A percentile compares a stretch with the other conserved stretches of the same genome.
phyloP scores from a whole-genome alignment of 2,329 filamentous ascomycete species.

The Penicillium olsonii region DNA sequence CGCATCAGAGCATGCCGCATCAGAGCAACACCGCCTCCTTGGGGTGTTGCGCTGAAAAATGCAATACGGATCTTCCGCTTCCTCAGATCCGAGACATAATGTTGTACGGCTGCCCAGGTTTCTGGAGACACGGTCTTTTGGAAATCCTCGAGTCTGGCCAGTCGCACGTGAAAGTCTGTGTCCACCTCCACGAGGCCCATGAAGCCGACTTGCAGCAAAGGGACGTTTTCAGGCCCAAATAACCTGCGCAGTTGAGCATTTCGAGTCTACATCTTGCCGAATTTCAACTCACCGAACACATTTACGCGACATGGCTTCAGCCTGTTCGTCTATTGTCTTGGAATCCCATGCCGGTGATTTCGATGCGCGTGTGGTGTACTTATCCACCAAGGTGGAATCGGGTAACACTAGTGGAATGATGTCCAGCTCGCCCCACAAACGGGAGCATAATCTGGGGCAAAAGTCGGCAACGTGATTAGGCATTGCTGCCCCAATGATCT shows the following conservation, averaged over 20 bases:
- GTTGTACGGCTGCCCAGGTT: slow-evolving; percentile 67
- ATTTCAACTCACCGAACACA: slow-evolving; percentile 61
- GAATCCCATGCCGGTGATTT: slow-evolving; percentile 41
- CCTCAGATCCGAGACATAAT: slow-evolving; percentile 65
- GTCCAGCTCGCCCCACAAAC: slow-evolving; percentile 75
- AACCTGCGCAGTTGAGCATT: slow-evolving; percentile 48
- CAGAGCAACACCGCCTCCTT: slow-evolving; percentile 78
- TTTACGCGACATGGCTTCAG: slow-evolving; percentile 78
- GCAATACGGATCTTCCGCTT: slow-evolving; percentile 67
- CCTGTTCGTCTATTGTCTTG: slow-evolving; percentile 74
- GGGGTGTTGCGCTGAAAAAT: slow-evolving; percentile 78
- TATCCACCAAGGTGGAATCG: slow-evolving; percentile 23
- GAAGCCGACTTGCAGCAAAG: slow-evolving; percentile 66
- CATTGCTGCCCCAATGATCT: slow-evolving; percentile 74
- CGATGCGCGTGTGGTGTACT: too few species aligned
- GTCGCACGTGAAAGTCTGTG: slow-evolving; percentile 62
- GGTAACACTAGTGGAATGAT: slow-evolving; percentile 70
- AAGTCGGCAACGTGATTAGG: slow-evolving; percentile 60
- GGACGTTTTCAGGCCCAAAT: slow-evolving; percentile 72
- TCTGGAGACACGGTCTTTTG: slow-evolving; percentile 59
- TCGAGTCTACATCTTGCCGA: not conserved
- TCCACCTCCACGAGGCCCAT: slow-evolving; percentile 72
- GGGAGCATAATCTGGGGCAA: slow-evolving; percentile 67
- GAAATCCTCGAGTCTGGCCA: slow-evolving; percentile 62
- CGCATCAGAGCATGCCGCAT: slow-evolving; percentile 79